A percentile compares a stretch with the other conserved stretches of the same genome.
Evolutionary conservation across 345 rosid genomes (phyloP).

Genomic region (Brassica juncea): DNA sequence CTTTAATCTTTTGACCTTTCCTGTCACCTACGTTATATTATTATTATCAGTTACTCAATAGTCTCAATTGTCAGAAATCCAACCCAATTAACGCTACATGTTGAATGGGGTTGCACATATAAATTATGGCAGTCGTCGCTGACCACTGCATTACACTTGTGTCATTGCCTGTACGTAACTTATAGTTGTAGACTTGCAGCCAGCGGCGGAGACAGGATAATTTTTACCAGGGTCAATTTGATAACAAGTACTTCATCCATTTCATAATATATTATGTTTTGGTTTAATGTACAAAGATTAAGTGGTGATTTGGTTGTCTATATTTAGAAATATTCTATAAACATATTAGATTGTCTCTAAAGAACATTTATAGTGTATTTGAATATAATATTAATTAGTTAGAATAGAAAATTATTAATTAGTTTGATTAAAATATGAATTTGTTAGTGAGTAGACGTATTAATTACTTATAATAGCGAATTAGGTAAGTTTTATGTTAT

Average conservation of each 20-base stretch:
- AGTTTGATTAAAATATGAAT: neutral
- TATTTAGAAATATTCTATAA: neutral
- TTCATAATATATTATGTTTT: too few species aligned
- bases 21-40: neutral
- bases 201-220: too few species aligned
- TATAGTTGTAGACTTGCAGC: constrained; percentile 17
- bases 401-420: neutral
- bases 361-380: too few species aligned
- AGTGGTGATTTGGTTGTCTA: too few species aligned
- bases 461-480: too few species aligned
- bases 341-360: too few species aligned
- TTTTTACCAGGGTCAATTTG: too few species aligned
- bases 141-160: constrained; percentile 29
- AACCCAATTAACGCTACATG: constrained; percentile 31
- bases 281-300: too few species aligned
- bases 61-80: constrained; percentile 20
- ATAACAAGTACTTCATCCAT: too few species aligned
- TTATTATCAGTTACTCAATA: constrained; percentile 12
- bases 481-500: neutral
- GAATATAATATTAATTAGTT: neutral
- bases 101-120: constrained; percentile 21
- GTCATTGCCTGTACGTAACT: constrained; percentile 1
- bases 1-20: constrained; percentile 17
- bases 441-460: neutral
- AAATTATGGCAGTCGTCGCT: constrained; percentile 30